phyloP scores from a whole-genome alignment of 2,329 filamentous ascomycete species.

The Xylaria sp. region DNA sequence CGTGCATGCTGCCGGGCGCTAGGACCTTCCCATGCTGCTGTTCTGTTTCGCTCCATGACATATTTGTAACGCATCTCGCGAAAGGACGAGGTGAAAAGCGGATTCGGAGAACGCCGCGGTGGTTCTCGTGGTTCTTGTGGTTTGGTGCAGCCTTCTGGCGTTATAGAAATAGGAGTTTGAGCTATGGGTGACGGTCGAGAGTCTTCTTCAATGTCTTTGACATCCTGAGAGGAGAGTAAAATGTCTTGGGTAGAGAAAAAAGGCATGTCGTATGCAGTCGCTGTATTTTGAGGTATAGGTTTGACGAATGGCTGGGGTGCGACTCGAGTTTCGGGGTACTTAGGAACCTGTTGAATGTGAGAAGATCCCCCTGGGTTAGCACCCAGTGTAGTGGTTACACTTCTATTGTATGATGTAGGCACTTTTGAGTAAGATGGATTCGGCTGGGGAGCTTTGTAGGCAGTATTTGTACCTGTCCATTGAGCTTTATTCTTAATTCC shows the following conservation, averaged over 20 bases:
- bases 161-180: neutral
- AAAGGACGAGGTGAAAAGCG: conserved; percentile 51
- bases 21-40: conserved; percentile 46
- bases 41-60: conserved; percentile 50
- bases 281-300: conserved; percentile 17
- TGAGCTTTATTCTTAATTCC: neutral
- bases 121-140: neutral
- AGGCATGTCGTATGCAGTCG: conserved; percentile 44
- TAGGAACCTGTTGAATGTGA: conserved; percentile 1
- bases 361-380: neutral
- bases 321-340: conserved; percentile 11
- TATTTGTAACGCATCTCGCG: conserved; percentile 46
- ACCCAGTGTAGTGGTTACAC: neutral
- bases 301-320: neutral
- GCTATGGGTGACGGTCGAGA: conserved; percentile 36
- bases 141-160: conserved; percentile 4
- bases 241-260: conserved; percentile 61
- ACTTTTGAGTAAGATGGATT: neutral
- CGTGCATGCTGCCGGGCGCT: conserved; percentile 40
- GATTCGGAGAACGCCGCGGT: conserved; percentile 46
- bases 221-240: conserved; percentile 59
- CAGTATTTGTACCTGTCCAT: neutral
- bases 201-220: conserved; percentile 55
- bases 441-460: neutral
- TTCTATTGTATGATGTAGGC: conserved; percentile 6